Percentiles rank a stretch among this genome's conserved stretches.
These are phyloP conservation scores for Massariosphaeria phaeospora DNA, from an alignment of 495 filamentous ascomycete species.

Conservation along the genomic window DNA sequence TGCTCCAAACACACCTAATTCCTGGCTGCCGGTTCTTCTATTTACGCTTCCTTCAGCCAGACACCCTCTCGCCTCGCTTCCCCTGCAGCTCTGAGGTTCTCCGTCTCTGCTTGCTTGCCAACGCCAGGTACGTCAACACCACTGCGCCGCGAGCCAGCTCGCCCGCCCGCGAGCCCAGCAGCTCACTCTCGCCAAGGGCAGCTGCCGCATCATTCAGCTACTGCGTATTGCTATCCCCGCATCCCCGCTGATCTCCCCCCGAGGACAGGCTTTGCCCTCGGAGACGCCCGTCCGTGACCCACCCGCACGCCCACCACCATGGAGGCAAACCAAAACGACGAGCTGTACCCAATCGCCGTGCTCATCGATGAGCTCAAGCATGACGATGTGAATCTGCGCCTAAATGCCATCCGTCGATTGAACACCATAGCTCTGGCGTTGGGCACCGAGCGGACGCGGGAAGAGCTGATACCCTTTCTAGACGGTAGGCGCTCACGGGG, in stretches of 20 bases:
- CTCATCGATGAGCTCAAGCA: slow-evolving; percentile 99
- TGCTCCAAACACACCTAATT: slow-evolving; percentile 5
- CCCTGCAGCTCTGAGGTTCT: not conserved
- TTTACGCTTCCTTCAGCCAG: not conserved
- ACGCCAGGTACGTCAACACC: slow-evolving; percentile 24
- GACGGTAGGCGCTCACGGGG: slow-evolving; percentile 61
- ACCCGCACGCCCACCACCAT: slow-evolving; percentile 40
- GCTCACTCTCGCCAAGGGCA: slow-evolving; percentile 6
- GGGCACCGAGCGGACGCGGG: slow-evolving; percentile 89
- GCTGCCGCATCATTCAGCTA: not conserved
- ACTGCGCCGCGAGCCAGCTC: slow-evolving; percentile 6
- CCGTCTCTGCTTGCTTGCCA: slow-evolving; percentile 8
- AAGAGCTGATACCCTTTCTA: slow-evolving; percentile 96
- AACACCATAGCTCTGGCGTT: slow-evolving; percentile 96
- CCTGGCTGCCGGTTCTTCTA: not conserved
- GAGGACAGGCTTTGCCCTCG: slow-evolving; percentile 19
- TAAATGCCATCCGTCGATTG: slow-evolving; percentile 96
- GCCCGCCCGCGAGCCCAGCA: not conserved
- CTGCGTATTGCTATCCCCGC: slow-evolving; percentile 15
- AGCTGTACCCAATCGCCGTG: slow-evolving; percentile 98
- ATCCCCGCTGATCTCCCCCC: not conserved
- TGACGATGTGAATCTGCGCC: slow-evolving; percentile 92
- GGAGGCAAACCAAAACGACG: slow-evolving; percentile 78
- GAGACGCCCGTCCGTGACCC: slow-evolving; percentile 8
- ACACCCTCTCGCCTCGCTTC: not conserved